phyloP scores from a whole-genome alignment of 2,329 filamentous ascomycete genomes.

The Onygenales sp. region DNA sequence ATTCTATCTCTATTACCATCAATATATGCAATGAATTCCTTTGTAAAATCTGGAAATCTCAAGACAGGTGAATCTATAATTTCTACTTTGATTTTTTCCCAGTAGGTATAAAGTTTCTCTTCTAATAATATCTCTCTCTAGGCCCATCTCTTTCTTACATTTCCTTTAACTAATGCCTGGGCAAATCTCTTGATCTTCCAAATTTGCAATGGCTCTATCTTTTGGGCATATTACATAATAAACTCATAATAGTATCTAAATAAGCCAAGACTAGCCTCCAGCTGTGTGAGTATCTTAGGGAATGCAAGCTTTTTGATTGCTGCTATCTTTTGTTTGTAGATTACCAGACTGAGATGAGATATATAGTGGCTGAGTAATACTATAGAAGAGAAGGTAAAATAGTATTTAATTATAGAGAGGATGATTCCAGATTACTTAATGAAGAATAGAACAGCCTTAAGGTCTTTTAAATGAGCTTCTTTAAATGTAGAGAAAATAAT shows the following conservation, averaged over 20 bases:
- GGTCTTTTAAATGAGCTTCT: neutral
- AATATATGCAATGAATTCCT: no score
- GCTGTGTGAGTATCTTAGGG: neutral
- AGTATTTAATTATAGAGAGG: neutral
- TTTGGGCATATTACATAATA: neutral
- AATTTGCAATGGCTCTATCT: no score
- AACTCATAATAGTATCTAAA: neutral
- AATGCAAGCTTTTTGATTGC: neutral
- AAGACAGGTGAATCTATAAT: no score
- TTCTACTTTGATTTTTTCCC: no score
- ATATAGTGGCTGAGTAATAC: neutral
- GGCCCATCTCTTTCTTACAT: no score
- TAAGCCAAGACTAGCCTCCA: neutral
- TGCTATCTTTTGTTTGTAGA: neutral
- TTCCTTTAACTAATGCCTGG: no score
- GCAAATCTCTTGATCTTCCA: no score
- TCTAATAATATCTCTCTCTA: no score
- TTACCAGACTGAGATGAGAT: neutral
- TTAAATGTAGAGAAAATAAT: neutral
- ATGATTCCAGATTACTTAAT: neutral
- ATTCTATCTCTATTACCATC: no score
- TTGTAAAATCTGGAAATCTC: no score
- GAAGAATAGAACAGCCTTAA: neutral
- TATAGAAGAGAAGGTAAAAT: neutral
- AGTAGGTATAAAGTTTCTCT: no score